phyloP scores from a whole-genome alignment of 2,329 filamentous ascomycete genomes.

The Tetracladium maxilliforme region DNA sequence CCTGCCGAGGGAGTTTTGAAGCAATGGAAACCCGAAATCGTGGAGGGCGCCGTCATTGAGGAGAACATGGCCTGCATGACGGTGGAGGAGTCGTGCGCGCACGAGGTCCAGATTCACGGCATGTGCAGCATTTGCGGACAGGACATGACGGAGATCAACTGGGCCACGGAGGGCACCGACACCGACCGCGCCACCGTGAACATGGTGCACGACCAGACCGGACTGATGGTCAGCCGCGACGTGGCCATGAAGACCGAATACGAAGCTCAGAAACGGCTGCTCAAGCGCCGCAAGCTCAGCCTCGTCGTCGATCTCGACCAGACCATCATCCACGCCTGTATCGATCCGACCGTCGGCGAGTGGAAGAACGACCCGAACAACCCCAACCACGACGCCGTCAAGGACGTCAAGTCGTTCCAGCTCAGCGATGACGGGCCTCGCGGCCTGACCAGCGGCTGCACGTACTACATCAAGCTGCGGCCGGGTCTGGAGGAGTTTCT shows the following conservation, averaged over 20 bases:
- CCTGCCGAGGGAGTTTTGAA: constrained; percentile 68
- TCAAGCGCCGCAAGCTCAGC: constrained; percentile 71
- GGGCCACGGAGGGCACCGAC: constrained; percentile 66
- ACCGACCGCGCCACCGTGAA: constrained; percentile 82
- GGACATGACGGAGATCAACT: constrained; percentile 86
- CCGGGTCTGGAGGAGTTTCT: constrained; percentile 76
- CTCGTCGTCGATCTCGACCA: constrained; percentile 95
- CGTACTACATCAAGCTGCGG: constrained; percentile 97
- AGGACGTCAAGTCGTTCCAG: constrained; percentile 79
- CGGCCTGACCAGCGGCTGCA: constrained; percentile 56
- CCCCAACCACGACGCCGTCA: constrained; percentile 82
- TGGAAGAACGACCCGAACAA: constrained; percentile 84
- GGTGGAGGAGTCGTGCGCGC: constrained; percentile 81
- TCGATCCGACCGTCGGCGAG: constrained; percentile 89
- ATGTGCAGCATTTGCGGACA: constrained; percentile 87
- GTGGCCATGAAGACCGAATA: constrained; percentile 75
- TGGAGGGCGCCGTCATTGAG: constrained; percentile 47
- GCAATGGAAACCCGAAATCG: constrained; percentile 65
- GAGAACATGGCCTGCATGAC: constrained; percentile 48
- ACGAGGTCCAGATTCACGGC: constrained; percentile 82
- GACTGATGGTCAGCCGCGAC: constrained; percentile 68
- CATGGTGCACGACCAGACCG: constrained; percentile 85
- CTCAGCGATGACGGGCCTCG: constrained; percentile 71
- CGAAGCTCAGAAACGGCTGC: constrained; percentile 69
- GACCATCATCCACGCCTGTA: constrained; percentile 95